A percentile compares a stretch with the other conserved stretches of the same genome.
phyloP scores from a whole-genome alignment of 1,139 yeast species.

The Nakaseomyces uthaithaninus region DNA sequence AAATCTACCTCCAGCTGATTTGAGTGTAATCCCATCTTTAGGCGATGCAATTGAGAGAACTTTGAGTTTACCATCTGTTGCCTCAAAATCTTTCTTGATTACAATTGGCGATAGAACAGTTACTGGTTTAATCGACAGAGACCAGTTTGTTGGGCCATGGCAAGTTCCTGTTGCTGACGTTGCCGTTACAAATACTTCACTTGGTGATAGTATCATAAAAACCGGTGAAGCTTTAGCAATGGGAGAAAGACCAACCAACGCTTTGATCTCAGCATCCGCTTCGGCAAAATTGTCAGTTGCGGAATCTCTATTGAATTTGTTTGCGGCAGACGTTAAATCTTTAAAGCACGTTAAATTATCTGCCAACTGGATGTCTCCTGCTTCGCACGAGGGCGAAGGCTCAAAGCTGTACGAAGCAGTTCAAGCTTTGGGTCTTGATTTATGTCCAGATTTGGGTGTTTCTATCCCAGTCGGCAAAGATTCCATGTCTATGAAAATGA shows the following conservation, averaged over 20 bases:
- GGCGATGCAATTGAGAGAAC: constrained; percentile 76
- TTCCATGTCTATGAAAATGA: constrained; percentile 99
- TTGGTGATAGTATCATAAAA: constrained; percentile 52
- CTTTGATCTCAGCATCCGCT: constrained; percentile 84
- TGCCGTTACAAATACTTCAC: constrained; percentile 89
- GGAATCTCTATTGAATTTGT: constrained; percentile 79
- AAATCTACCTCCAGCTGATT: constrained; percentile 44
- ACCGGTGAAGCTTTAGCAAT: constrained; percentile 97
- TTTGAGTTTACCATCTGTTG: constrained; percentile 85
- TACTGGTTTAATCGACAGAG: constrained; percentile 94
- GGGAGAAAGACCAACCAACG: constrained; percentile 94
- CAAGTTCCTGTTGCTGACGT: constrained; percentile 99
- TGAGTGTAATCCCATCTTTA: constrained; percentile 36
- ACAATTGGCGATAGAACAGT: constrained; percentile 97
- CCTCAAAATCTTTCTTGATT: constrained; percentile 87
- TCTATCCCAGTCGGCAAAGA: constrained; percentile 98
- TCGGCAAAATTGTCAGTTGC: constrained; percentile 98
- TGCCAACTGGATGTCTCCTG: constrained; percentile 99
- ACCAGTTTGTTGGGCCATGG: constrained; percentile 99
- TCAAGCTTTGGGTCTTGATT: constrained; percentile 87
- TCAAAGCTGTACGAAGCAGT: constrained; percentile 93
- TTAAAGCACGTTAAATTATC: constrained; percentile 74
- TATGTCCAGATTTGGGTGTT: constrained; percentile 88
- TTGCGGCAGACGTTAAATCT: constrained; percentile 81
- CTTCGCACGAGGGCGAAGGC: constrained; percentile 93